Base-by-base conservation (phyloP, 805 yeast species). In the Clavispora asparagi region DNA sequence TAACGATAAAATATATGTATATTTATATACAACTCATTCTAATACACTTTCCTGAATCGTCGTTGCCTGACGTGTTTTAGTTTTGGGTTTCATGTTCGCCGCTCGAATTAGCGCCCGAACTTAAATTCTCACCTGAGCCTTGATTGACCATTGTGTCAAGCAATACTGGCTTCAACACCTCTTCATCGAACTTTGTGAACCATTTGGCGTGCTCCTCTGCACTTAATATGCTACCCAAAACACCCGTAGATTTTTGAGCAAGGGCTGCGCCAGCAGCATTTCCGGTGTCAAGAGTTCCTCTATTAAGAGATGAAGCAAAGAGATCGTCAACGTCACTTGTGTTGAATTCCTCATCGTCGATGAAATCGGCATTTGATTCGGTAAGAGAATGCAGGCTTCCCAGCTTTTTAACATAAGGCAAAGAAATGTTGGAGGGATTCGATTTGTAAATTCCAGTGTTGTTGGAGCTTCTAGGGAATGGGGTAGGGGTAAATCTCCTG, bases 131-230 rank as follows among this genome's bases (percentile, higher is more conserved):
- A 7, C 8, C 13, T 16, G 37, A 33, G 6, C 25, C 37, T 33
- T 33, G 25, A 33, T 33, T 59, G 39, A 77, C 78, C 41, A 70
- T 42, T 49, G 70, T 72, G 56, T 92, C 98, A 48, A 91, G 74
- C 44, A 92, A 76, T 0, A 89, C 96, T 1, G 97, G 97, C 63
- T 91, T 91, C 57, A 94, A 73, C 19, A 94, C 94, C 61, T 88
- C 88, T 57, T 94, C 97, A 62, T 94, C 99, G 60, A 94, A 88
- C 56, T 81, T 85, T 17, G 88, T 85, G 64, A 94, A 94, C 98
- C 99, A 92, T 61, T 79, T 83, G 10, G 91, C 86, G 50, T 83
- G 87, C 53, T 86, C 91, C 51, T 85, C 92, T 1, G 79, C 76
- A 49, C 73, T 71, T 29, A 77, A 58, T 45, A 72, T 67, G 4